Conservation (phyloP, 108 stramenopile genomes). For the Conticribra guillardii region DNA sequence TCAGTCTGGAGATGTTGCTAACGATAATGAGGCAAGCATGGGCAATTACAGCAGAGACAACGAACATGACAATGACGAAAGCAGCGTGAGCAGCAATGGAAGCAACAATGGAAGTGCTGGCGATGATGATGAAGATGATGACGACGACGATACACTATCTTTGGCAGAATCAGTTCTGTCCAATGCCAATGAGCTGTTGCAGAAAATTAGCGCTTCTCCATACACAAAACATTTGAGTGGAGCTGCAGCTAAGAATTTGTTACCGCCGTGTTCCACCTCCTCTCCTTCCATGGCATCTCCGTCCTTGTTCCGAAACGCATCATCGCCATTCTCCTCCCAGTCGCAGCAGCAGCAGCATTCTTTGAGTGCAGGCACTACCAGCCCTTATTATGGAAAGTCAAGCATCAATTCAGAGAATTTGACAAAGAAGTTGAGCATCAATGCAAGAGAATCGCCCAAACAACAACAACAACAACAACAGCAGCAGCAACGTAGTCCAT, state of each 20-base stretch:
- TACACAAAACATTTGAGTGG: not conserved
- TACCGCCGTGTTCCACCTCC: not conserved
- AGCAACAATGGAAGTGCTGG: not conserved
- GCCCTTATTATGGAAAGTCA: too few species aligned
- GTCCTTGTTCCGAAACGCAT: too few species aligned
- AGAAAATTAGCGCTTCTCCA: not conserved
- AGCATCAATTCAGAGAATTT: too few species aligned
- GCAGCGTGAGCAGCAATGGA: not conserved
- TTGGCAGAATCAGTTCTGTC: not conserved
- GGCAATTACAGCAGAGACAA: too few species aligned
- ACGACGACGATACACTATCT: not conserved
- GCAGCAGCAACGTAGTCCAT: too few species aligned
- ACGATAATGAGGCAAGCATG: not conserved
- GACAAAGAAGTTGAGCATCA: too few species aligned
- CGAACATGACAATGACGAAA: not conserved
- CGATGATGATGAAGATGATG: constrained; percentile 1
- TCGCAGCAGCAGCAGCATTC: too few species aligned
- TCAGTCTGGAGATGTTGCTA: not conserved
- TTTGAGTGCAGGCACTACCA: not conserved
- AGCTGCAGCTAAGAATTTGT: not conserved
- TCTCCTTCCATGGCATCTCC: not conserved
- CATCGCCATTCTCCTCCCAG: too few species aligned
- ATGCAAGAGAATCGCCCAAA: too few species aligned
- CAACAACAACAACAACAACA: too few species aligned
- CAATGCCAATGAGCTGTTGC: not conserved